Conservation (phyloP, 129 eudicot genomes). For the Tagetes erecta region DNA sequence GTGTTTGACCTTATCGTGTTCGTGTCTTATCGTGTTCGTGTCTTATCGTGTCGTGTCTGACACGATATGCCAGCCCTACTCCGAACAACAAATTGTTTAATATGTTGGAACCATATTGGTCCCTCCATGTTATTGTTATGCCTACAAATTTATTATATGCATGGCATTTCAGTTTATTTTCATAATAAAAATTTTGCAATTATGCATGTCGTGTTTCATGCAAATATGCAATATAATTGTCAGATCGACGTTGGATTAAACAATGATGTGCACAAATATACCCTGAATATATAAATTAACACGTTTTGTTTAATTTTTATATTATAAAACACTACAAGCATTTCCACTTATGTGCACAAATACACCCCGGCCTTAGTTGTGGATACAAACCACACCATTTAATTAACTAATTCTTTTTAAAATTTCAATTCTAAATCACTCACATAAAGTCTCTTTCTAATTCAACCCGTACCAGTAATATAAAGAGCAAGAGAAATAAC, state of each 20-base stretch:
- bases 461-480: too few species aligned
- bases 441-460: too few species aligned
- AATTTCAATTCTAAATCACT: too few species aligned
- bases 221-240: neutral
- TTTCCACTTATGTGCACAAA: neutral
- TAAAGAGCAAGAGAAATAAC: too few species aligned
- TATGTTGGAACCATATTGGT: neutral
- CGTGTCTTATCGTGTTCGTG: too few species aligned
- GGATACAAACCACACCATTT: too few species aligned
- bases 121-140: neutral
- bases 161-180: neutral
- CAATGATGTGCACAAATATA: neutral
- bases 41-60: too few species aligned
- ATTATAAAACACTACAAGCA: neutral
- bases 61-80: too few species aligned
- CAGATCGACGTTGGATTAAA: neutral
- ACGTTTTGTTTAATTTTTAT: too few species aligned
- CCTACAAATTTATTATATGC: neutral
- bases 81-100: too few species aligned
- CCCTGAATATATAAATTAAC: neutral
- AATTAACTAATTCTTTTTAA: too few species aligned
- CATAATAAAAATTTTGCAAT: neutral
- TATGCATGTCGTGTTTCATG: neutral
- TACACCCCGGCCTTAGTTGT: neutral
- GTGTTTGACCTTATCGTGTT: too few species aligned